Evolutionary conservation across 352 stramenopile genomes (phyloP).

Genomic region (Paralagenidium karlingii): DNA sequence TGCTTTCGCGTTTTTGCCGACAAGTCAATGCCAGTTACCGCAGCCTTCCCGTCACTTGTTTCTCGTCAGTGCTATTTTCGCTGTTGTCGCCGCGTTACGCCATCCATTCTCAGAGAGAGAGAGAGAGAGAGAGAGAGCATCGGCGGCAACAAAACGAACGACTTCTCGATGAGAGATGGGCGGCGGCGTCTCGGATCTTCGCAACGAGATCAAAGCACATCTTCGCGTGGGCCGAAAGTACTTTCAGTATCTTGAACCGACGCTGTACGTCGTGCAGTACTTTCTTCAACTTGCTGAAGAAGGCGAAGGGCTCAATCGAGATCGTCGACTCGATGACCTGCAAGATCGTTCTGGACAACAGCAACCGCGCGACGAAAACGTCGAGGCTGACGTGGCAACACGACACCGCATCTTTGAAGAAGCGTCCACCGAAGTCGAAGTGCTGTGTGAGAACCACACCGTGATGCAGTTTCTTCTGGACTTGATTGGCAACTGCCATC

Average conservation of each 20-base stretch:
- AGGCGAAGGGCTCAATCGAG: conserved; percentile 40
- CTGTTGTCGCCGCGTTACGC: too few species aligned
- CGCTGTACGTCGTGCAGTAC: conserved; percentile 31
- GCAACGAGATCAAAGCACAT: conserved; percentile 48
- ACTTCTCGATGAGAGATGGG: too few species aligned
- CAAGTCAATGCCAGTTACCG: too few species aligned
- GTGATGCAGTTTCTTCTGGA: conserved; percentile 36
- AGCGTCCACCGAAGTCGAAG: conserved; percentile 55
- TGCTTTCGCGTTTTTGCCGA: too few species aligned
- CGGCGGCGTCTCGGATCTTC: conserved; percentile 50
- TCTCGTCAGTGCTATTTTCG: too few species aligned
- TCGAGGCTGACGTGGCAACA: conserved; percentile 32
- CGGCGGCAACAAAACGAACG: too few species aligned
- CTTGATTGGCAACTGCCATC: conserved; percentile 19
- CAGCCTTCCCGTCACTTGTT: too few species aligned
- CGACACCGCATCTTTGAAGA: conserved; percentile 44
- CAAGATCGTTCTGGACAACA: conserved; percentile 1
- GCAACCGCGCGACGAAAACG: conserved; percentile 38
- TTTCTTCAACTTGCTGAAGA: conserved; percentile 50
- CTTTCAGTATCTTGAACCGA: conserved; percentile 39
- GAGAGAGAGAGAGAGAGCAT: too few species aligned
- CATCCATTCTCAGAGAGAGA: too few species aligned
- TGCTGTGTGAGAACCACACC: conserved; percentile 36
- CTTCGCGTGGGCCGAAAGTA: conserved; percentile 44
- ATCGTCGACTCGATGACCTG: too few species aligned